A percentile compares a stretch with the other conserved stretches of the same genome.
These are phyloP conservation scores for Trichosporon sp. DNA, from an alignment of 1,284 basidiomycete species.

Conservation along the genomic window DNA sequence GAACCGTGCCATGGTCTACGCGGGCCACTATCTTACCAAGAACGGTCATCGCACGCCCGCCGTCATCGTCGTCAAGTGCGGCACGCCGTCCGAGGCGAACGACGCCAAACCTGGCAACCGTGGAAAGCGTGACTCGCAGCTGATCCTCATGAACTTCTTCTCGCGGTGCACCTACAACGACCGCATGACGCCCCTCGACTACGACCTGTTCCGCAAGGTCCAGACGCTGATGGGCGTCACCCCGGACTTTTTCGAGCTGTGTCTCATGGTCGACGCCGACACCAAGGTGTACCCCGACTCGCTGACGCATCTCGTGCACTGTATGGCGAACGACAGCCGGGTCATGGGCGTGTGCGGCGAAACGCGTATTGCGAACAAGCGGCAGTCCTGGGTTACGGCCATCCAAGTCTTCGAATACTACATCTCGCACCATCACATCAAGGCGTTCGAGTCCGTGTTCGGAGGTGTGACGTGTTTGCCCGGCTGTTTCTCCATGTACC, in stretches of 20 bases:
- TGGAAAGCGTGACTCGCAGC: conserved; percentile 97
- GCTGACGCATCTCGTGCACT: conserved; percentile 83
- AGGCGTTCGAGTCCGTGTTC: conserved; percentile 98
- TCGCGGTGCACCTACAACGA: conserved; percentile 98
- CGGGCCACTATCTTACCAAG: conserved; percentile 79
- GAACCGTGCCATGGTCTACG: conserved; percentile 98
- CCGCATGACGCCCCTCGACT: conserved; percentile 95
- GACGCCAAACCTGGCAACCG: conserved; percentile 97
- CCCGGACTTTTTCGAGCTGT: conserved; percentile 97
- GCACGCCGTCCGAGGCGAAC: conserved; percentile 73
- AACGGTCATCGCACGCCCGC: conserved; percentile 86
- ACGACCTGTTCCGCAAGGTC: conserved; percentile 95
- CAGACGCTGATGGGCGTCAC: conserved; percentile 98
- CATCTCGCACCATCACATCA: conserved; percentile 96
- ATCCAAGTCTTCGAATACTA: conserved; percentile 99
- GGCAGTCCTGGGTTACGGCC: conserved; percentile 94
- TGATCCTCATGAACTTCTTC: conserved; percentile 99
- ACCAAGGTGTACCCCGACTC: conserved; percentile 89
- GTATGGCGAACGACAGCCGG: conserved; percentile 96
- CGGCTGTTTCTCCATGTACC: conserved; percentile 99
- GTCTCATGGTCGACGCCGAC: conserved; percentile 98
- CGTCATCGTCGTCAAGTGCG: conserved; percentile 96
- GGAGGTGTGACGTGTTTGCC: conserved; percentile 99
- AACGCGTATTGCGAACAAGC: conserved; percentile 97
- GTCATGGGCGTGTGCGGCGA: conserved; percentile 99